These are phyloP conservation scores for Irpex sp. DNA, from an alignment of 1,284 basidiomycete genomes.

Conservation along the genomic window DNA sequence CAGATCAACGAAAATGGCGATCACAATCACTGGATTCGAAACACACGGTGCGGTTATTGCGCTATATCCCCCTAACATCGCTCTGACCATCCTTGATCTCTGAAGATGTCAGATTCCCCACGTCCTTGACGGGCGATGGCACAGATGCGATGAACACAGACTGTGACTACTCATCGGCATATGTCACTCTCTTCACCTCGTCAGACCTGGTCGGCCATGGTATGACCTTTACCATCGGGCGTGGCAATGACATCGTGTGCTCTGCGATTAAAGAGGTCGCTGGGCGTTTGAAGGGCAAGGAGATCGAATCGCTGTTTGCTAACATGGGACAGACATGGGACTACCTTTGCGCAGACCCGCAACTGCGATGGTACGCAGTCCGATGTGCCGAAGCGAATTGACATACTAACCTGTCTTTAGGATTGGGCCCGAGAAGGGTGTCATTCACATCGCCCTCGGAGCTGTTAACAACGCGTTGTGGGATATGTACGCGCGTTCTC, in stretches of 20 bases:
- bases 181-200: constrained; percentile 75
- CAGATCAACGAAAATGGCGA: constrained; percentile 20
- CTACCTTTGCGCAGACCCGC: constrained; percentile 78
- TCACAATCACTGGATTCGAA: constrained; percentile 47
- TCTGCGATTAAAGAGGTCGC: constrained; percentile 76
- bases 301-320: constrained; percentile 75
- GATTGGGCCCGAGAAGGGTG: constrained; percentile 87
- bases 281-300: constrained; percentile 77
- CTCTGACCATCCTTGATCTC: background rate
- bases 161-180: constrained; percentile 93
- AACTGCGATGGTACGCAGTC: constrained; percentile 72
- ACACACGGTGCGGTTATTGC: constrained; percentile 38
- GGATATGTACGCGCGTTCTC: constrained; percentile 77
- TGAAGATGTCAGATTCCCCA: constrained; percentile 79
- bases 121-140: constrained; percentile 79
- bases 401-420: constrained; percentile 26
- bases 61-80: background rate
- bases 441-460: constrained; percentile 77
- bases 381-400: background rate
- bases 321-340: constrained; percentile 88
- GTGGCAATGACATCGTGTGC: constrained; percentile 92
- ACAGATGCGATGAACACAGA: constrained; percentile 93
- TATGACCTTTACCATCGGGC: constrained; percentile 97
- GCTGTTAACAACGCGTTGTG: constrained; percentile 80
- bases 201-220: constrained; percentile 77